A percentile compares a stretch with the other conserved stretches of the same genome.
Evolutionary conservation across 352 stramenopile species (phyloP).

Genomic region (Phytophthora cajani): DNA sequence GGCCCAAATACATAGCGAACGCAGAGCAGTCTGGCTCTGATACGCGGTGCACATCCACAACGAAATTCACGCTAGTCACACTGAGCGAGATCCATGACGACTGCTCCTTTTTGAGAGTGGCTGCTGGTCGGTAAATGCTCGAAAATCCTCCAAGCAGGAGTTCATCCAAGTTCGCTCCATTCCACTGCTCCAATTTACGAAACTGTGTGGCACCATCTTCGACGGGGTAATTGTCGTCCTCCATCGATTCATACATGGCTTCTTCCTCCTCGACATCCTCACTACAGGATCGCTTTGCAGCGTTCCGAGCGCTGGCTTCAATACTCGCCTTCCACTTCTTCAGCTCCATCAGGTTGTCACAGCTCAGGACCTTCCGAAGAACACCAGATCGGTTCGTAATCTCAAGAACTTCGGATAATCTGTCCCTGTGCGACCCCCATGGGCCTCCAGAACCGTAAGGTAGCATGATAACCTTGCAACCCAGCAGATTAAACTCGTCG

Average conservation of each 20-base stretch:
- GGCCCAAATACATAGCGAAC: constrained; percentile 64
- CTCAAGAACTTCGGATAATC: constrained; percentile 57
- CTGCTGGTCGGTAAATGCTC: constrained; percentile 62
- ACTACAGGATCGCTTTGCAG: constrained; percentile 37
- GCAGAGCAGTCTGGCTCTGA: constrained; percentile 65
- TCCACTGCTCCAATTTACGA: constrained; percentile 24
- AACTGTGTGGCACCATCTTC: constrained; percentile 18
- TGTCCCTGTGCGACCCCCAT: constrained; percentile 39
- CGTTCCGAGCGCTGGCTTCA: constrained; percentile 57
- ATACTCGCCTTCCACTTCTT: constrained; percentile 80
- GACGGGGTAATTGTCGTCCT: constrained; percentile 24
- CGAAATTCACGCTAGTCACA: constrained; percentile 61
- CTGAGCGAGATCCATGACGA: constrained; percentile 82
- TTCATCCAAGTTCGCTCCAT: constrained; percentile 47
- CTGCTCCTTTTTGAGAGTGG: constrained; percentile 57
- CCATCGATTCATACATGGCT: constrained; percentile 32
- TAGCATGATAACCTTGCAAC: constrained; percentile 74
- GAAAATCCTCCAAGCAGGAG: constrained; percentile 78
- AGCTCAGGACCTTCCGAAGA: constrained; percentile 72
- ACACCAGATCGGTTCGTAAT: constrained; percentile 55
- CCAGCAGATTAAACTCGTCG: constrained; percentile 68
- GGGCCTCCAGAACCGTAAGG: constrained; percentile 58
- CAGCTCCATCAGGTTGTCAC: constrained; percentile 58
- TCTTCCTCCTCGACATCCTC: constrained; percentile 47
- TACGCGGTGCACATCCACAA: constrained; percentile 72